Base-by-base conservation (phyloP, 176 grass and related monocot species). In the Ensete ventricosum region DNA sequence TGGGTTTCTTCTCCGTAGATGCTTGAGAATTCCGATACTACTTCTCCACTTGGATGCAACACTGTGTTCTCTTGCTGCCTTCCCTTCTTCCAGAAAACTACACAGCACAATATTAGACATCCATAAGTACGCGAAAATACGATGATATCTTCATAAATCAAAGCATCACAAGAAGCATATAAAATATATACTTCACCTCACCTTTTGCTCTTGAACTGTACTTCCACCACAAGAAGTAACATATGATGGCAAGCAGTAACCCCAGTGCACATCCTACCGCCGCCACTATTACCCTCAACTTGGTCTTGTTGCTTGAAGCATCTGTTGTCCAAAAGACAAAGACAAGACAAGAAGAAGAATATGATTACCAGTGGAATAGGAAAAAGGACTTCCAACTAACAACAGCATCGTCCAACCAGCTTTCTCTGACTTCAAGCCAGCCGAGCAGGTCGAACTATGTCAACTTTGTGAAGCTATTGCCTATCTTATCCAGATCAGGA, bases 171-270 rank as follows among this genome's bases (percentile, higher is more conserved):
- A 62, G 22, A 43, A 71, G 10, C 53, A 29, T 65, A 27, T 43
- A 43, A 43, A 43, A 43, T 23, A 78, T 10, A 72, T 72, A 69
- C 43, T 54, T 69, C 79, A 92, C 92, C 89, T 69, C 79, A 92
- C 92, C 89, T 85, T 92, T 86, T 54, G 74, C 78, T 62, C 82
- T 88, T 74, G 74, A 73, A 50, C 76, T 77, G 80, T 54, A 83
- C 54, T 82, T 92, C 92, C 87, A 92, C 79, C 84, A 92, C 14
- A 96, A 78, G 77, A 92, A 54, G 66, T 75, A 73, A 69, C 87
- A 89, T 67, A 73, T 43, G 66, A 89, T 52, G 62, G 92, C 82
- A 83, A 83, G 22, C 58, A 85, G 76, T 68, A 85, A 63, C 24
- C 83, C 75, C 71, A 81, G 77, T 0, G 81, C 78, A 78, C 81